Conservation (phyloP, 495 filamentous ascomycete species). For the Talaromyces trachyspermus region DNA sequence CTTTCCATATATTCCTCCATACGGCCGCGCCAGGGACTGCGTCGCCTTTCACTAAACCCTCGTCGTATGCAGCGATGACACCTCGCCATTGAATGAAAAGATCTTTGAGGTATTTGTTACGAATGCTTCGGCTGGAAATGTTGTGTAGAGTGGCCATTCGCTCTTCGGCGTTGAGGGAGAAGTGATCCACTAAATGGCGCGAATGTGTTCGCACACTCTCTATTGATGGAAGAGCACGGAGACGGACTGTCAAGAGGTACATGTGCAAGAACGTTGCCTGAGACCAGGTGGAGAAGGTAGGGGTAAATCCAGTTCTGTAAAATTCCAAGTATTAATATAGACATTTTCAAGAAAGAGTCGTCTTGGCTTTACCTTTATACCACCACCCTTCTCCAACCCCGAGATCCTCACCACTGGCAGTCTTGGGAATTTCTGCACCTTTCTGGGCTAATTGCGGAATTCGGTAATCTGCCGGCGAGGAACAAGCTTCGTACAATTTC, state of each 20-base stretch:
- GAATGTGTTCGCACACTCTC: slow-evolving; percentile 54
- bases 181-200: slow-evolving; percentile 80
- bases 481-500: slow-evolving; percentile 69
- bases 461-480: slow-evolving; percentile 64
- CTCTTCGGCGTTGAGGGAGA: slow-evolving; percentile 85
- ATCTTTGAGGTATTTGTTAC: slow-evolving; percentile 86
- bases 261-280: slow-evolving; percentile 94
- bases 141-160: slow-evolving; percentile 72
- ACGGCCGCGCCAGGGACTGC: slow-evolving; percentile 79
- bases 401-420: slow-evolving; percentile 66
- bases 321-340: too few relatives aligned
- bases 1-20: slow-evolving; percentile 91
- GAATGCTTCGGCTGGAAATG: slow-evolving; percentile 52
- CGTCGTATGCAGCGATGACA: slow-evolving; percentile 74
- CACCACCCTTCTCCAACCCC: slow-evolving; percentile 71
- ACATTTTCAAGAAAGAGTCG: too few relatives aligned
- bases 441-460: slow-evolving; percentile 51
- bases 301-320: slow-evolving; percentile 53
- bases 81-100: slow-evolving; percentile 90
- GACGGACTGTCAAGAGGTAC: slow-evolving; percentile 83
- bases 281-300: slow-evolving; percentile 91
- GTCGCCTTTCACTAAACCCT: slow-evolving; percentile 75
- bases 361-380: slow-evolving; percentile 77
- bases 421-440: slow-evolving; percentile 51
- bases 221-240: slow-evolving; percentile 63